Percentiles rank a stretch among this genome's conserved stretches.
Evolutionary conservation across 768 basidiomycete genomes (phyloP).

Genomic region (Russula sp.): DNA sequence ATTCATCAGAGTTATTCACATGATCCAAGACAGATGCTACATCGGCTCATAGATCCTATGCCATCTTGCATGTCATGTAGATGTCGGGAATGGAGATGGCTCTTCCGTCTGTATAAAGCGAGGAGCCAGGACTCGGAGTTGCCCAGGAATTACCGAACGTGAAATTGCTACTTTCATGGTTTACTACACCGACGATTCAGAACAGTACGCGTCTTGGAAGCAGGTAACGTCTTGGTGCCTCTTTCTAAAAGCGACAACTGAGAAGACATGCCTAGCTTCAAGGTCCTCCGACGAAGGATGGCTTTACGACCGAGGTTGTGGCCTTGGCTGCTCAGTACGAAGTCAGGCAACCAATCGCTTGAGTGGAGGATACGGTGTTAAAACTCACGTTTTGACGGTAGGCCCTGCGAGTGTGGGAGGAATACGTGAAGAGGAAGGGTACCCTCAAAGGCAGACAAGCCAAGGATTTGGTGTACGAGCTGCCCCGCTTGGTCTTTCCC

Average conservation of each 20-base stretch:
- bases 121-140: neutral
- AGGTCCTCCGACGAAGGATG: neutral
- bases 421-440: neutral
- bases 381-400: neutral
- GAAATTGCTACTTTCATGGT: neutral
- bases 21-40: neutral
- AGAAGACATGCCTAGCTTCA: constrained; percentile 2
- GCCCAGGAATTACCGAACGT: neutral
- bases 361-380: neutral
- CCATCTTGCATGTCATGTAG: neutral
- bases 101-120: constrained; percentile 1
- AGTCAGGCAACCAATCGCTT: constrained; percentile 6
- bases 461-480: constrained; percentile 1
- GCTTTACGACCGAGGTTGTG: constrained; percentile 7
- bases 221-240: neutral
- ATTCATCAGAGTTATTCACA: neutral
- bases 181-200: constrained; percentile 12
- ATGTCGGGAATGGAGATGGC: neutral
- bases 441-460: neutral
- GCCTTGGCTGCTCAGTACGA: constrained; percentile 12
- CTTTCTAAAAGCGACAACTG: neutral
- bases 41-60: neutral
- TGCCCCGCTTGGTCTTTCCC: too few species aligned
- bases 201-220: constrained; percentile 11
- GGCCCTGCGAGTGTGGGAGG: constrained; percentile 10